A percentile compares a stretch with the other conserved stretches of the same genome.
Evolutionary conservation across 75 land plant genomes (phyloP).

Genomic region (Pinus taeda): DNA sequence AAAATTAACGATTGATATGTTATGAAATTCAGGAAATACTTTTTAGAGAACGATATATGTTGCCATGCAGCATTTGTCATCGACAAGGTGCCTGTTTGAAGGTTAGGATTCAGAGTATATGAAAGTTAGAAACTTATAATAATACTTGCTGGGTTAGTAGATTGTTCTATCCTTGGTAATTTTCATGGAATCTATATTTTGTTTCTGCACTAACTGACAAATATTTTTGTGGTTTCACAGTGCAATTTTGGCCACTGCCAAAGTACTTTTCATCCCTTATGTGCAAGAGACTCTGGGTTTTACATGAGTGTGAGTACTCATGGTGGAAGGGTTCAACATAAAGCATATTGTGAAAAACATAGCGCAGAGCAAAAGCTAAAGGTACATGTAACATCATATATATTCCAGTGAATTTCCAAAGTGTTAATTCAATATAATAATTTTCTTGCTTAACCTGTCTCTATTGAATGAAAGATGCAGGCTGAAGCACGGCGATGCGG

Average conservation of each 20-base stretch:
- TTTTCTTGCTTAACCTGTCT: neutral
- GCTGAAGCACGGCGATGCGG: slow-evolving; percentile 61
- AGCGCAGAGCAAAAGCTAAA: slow-evolving; percentile 79
- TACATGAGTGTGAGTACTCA: slow-evolving; percentile 53
- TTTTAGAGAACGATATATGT: slow-evolving; percentile 28
- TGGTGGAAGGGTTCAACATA: slow-evolving; percentile 69
- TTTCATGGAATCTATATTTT: neutral
- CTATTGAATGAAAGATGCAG: slow-evolving; percentile 25
- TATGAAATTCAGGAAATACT: slow-evolving; percentile 44
- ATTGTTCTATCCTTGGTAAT: neutral
- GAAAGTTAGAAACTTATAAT: neutral
- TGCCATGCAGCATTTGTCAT: slow-evolving; percentile 65
- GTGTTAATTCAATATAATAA: neutral
- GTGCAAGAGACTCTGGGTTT: slow-evolving; percentile 79
- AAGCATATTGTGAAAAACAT: slow-evolving; percentile 93
- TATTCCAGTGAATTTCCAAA: neutral
- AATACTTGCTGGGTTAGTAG: neutral
- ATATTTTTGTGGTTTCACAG: slow-evolving; percentile 29
- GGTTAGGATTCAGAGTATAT: slow-evolving; percentile 31
- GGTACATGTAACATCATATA: slow-evolving; percentile 25
- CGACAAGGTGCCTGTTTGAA: slow-evolving; percentile 77
- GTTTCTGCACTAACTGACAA: neutral
- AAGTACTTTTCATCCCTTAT: slow-evolving; percentile 77
- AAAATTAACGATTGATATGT: neutral
- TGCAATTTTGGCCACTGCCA: slow-evolving; percentile 89